phyloP scores from a whole-genome alignment of 805 yeast species.

The Kazachstania martiniae region DNA sequence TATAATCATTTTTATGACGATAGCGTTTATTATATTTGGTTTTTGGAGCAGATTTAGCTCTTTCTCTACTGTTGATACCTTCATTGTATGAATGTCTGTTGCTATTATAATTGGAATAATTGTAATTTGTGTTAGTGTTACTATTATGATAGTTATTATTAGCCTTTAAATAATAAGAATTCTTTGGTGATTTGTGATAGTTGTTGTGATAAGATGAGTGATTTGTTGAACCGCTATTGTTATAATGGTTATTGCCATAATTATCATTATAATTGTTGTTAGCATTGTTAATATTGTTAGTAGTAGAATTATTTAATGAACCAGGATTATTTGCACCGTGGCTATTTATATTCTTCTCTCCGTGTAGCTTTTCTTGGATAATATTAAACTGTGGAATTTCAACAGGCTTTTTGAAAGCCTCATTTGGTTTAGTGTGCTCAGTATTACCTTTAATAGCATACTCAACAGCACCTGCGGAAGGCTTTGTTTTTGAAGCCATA shows the following conservation, averaged over 20 bases:
- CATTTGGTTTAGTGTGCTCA: not conserved
- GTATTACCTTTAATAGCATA: not conserved
- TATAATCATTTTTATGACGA: constrained; percentile 9
- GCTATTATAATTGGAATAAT: not conserved
- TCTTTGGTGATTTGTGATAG: no score
- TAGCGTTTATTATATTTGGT: constrained; percentile 22
- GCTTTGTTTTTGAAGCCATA: no score
- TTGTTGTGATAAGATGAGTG: no score
- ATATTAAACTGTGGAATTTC: constrained; percentile 7
- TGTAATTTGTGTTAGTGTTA: not conserved
- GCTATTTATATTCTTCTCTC: not conserved
- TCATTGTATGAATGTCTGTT: not conserved
- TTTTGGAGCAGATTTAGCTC: constrained; percentile 25
- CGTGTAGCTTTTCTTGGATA: constrained; percentile 2
- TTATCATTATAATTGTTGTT: not conserved
- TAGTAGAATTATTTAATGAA: not conserved
- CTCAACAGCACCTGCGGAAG: not conserved
- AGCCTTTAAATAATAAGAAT: no score
- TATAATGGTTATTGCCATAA: not conserved
- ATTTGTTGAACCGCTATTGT: no score
- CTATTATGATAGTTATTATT: not conserved
- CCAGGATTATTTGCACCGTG: constrained; percentile 1
- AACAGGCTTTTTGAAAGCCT: constrained; percentile 4
- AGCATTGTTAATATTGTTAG: not conserved
- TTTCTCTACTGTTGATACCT: constrained; percentile 3